Base-by-base conservation (phyloP, 768 basidiomycete species). In the Rhodocollybia butyracea region DNA sequence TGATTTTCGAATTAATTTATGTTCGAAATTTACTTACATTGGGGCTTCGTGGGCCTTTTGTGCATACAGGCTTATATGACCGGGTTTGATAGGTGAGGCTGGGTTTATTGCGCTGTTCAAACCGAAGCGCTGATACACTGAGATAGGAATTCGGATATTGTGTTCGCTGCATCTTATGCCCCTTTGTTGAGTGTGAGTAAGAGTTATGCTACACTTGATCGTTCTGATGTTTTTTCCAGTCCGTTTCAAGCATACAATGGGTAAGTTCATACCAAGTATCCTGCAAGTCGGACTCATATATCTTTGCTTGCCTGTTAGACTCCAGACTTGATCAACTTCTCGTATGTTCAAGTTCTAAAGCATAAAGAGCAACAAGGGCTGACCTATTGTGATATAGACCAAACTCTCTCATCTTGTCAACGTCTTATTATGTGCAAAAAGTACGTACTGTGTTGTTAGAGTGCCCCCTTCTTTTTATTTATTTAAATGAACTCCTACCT, bases 61-160 rank as follows among this genome's bases (percentile, higher is more conserved):
- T n/a, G n/a, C n/a, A n/a, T n/a, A n/a, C n/a, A n/a, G n/a, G n/a
- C 82, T 1, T 88, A 80, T 63, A 86, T 86, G 85, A 86, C 82
- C 1, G 85, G 86, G 2, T 61, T 86, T 5, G 85, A 88, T 63
- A n/a, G n/a, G n/a, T n/a, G n/a, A n/a, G n/a, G n/a, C n/a, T n/a
- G n/a, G n/a, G n/a, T n/a, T 58, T 74, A 13, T 22, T 10, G 42
- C 22, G 42, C 22, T 12, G 12, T 45, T 45, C 42, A 12, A 45
- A 22, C 12, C 22, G 42, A 45, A 12, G 10, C 22, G 10, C 10
- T 12, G 42, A 45, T 45, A 19, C 2, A 12, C 5, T 10, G 24
- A n/a, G n/a, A n/a, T n/a, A 8, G 42, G 24, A 76, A 76, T 51
- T 65, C 67, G 19, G 73, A 75, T 51, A 76, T 76, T 46, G 82